phyloP scores from a whole-genome alignment of 2,329 filamentous ascomycete genomes.

The Diaporthe capsici region DNA sequence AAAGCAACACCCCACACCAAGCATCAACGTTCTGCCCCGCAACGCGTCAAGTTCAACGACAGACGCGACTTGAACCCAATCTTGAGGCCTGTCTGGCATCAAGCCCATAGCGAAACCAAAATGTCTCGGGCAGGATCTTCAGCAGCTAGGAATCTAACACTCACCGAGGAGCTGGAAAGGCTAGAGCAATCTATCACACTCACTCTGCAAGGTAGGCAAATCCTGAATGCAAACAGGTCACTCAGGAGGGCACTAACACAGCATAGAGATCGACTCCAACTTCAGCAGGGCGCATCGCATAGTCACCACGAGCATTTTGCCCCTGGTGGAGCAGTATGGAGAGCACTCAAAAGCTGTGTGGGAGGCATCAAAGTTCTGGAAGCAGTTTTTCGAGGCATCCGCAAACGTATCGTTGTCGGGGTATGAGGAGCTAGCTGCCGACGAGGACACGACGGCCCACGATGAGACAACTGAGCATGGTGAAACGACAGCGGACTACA shows the following conservation, averaged over 20 bases:
- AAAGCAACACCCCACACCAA: constrained; percentile 7
- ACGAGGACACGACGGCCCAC: constrained; percentile 64
- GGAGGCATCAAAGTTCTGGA: constrained; percentile 99
- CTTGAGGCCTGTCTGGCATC: background rate
- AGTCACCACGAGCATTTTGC: constrained; percentile 92
- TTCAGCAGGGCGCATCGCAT: constrained; percentile 98
- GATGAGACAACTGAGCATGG: constrained; percentile 71
- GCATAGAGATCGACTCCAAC: constrained; percentile 94
- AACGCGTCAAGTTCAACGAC: constrained; percentile 34
- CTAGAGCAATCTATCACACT: constrained; percentile 97
- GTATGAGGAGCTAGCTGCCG: constrained; percentile 86
- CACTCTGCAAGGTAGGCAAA: constrained; percentile 84
- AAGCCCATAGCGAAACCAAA: background rate
- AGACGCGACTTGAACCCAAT: constrained; percentile 36
- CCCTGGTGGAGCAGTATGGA: constrained; percentile 94
- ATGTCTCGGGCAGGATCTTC: constrained; percentile 67
- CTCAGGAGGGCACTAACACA: background rate
- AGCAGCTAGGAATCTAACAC: constrained; percentile 72
- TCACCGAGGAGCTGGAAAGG: constrained; percentile 96
- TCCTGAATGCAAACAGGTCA: background rate
- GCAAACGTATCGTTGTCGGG: constrained; percentile 97
- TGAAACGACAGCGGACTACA: constrained; percentile 58
- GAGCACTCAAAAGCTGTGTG: constrained; percentile 94
- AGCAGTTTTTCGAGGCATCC: constrained; percentile 99
- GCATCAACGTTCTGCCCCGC: constrained; percentile 37